These are phyloP conservation scores for Excoecaria agallocha DNA, from an alignment of 345 rosid genomes.

Conservation along the genomic window DNA sequence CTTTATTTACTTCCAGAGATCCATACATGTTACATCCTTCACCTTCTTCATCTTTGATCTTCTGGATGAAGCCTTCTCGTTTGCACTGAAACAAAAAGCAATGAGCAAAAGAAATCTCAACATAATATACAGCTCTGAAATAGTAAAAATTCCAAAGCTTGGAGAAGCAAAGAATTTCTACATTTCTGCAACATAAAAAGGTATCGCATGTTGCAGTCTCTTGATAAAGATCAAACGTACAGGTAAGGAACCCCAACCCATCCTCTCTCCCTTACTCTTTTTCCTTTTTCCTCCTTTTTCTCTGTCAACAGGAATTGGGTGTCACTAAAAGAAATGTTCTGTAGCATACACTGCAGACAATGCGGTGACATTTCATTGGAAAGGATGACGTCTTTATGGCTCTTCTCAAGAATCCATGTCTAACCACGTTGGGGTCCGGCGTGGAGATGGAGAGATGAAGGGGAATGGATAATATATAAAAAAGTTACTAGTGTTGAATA, in stretches of 20 bases:
- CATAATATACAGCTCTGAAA: background rate
- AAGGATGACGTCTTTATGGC: no score
- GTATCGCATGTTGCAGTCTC: no score
- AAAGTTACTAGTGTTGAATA: background rate
- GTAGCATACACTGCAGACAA: no score
- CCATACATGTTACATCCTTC: constrained; percentile 97
- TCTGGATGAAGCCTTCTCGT: constrained; percentile 88
- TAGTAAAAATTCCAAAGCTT: background rate
- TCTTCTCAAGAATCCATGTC: no score
- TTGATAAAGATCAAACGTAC: background rate
- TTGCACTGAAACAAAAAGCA: constrained; percentile 61
- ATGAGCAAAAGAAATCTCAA: background rate
- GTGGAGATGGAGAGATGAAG: background rate
- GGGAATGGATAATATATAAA: background rate
- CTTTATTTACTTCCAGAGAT: constrained; percentile 87
- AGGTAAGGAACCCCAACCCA: background rate
- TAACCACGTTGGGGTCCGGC: no score
- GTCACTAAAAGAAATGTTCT: no score
- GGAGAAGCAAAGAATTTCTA: background rate
- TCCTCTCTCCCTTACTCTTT: background rate
- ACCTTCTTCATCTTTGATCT: constrained; percentile 91
- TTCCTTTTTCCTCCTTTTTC: background rate
- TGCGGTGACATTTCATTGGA: no score
- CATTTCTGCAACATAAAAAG: no score
- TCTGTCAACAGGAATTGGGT: no score